These are phyloP conservation scores for Lipomyces anomalus DNA, from an alignment of 805 yeast species.

Conservation along the genomic window DNA sequence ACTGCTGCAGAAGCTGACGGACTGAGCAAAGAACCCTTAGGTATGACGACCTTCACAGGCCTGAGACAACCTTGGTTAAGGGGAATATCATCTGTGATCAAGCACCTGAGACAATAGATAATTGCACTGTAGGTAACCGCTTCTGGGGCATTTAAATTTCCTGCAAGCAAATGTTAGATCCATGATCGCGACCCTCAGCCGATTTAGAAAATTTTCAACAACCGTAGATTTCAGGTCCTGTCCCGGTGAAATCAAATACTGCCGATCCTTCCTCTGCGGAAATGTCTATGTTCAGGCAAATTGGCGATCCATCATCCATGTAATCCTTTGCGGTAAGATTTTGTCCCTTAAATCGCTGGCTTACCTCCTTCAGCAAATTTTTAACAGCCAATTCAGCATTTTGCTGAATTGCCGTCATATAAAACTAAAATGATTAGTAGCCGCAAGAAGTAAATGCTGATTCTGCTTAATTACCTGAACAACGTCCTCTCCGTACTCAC, in stretches of 20 bases:
- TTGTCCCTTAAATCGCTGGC: constrained; percentile 35
- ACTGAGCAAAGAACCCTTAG: constrained; percentile 56
- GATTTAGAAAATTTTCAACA: constrained; percentile 85
- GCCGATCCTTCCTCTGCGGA: constrained; percentile 52
- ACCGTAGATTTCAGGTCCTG: constrained; percentile 85
- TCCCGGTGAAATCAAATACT: constrained; percentile 76
- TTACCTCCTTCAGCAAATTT: constrained; percentile 43
- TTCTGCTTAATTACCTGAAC: too few species aligned
- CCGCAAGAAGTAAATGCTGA: too few species aligned
- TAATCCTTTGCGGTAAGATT: constrained; percentile 51
- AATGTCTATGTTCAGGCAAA: constrained; percentile 50
- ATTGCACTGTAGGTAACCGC: constrained; percentile 88
- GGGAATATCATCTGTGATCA: constrained; percentile 84
- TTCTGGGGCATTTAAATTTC: constrained; percentile 84
- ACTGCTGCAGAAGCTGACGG: constrained; percentile 87
- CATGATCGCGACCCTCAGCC: constrained; percentile 80
- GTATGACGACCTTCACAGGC: constrained; percentile 66
- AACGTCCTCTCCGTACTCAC: constrained; percentile 54
- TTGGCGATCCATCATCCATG: constrained; percentile 78
- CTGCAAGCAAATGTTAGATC: too few species aligned
- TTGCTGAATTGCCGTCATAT: constrained; percentile 76
- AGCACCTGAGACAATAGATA: constrained; percentile 75
- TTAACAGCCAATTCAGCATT: constrained; percentile 74
- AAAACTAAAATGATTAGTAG: too few species aligned
- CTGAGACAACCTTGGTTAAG: constrained; percentile 86